A percentile compares a stretch with the other conserved stretches of the same genome.
Evolutionary conservation across 2,329 filamentous ascomycete genomes (phyloP).

Genomic region (Monosporascus sp.): DNA sequence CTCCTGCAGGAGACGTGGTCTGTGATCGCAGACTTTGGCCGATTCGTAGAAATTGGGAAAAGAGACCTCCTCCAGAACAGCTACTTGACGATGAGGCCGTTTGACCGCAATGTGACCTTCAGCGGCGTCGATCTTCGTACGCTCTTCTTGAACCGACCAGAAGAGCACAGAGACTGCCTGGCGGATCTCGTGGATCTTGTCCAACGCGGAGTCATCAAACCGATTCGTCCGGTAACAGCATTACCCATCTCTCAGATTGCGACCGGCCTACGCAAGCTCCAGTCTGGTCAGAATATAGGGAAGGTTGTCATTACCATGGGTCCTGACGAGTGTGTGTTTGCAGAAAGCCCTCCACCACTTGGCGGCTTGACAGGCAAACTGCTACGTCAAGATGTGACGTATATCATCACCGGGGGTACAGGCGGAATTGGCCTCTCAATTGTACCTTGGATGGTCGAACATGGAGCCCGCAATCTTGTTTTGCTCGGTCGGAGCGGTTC

Average conservation of each 20-base stretch:
- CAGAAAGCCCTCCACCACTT: background rate
- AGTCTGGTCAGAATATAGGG: background rate
- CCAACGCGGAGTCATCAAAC: background rate
- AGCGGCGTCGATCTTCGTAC: background rate
- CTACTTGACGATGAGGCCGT: background rate
- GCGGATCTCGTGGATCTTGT: background rate
- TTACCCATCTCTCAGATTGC: background rate
- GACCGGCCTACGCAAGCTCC: background rate
- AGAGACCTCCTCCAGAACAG: background rate
- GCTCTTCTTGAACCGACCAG: background rate
- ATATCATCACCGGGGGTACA: conserved; percentile 16
- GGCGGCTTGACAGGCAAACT: background rate
- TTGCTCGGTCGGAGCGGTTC: conserved; percentile 8
- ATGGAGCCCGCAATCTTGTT: conserved; percentile 16
- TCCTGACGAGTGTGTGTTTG: background rate
- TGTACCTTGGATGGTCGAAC: conserved; percentile 13
- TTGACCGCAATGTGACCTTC: background rate
- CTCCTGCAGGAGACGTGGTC: conserved; percentile 36
- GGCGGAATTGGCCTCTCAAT: conserved; percentile 17
- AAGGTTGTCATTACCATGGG: conserved; percentile 1
- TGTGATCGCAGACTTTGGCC: conserved; percentile 38
- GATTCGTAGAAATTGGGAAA: conserved; percentile 41
- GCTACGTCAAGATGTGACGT: conserved; percentile 11
- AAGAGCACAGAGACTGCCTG: background rate
- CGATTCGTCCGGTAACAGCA: background rate